Percentiles rank a stretch among this genome's conserved stretches.
Conservation (phyloP, 169 alveolate genomes). For the Prorocentrum cordatum region DNA sequence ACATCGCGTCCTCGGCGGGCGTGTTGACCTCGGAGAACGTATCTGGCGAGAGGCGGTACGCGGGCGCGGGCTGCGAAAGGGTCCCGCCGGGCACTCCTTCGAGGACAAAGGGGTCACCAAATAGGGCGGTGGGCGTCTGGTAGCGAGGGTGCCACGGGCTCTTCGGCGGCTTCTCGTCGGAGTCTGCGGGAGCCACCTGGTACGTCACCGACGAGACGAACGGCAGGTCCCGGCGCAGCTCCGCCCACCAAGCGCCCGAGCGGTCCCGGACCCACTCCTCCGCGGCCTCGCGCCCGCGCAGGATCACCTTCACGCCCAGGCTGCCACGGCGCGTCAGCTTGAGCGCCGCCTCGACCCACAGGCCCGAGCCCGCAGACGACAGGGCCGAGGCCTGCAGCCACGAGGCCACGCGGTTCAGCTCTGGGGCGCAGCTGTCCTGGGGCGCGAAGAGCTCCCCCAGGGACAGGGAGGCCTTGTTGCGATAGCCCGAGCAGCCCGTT, state of each 20-base stretch:
- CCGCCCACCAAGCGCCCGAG: neutral
- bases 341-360: neutral
- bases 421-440: neutral
- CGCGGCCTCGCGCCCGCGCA: neutral
- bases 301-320: neutral
- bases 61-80: neutral
- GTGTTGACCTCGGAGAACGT: neutral
- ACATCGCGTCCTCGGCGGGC: neutral
- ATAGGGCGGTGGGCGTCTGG: neutral
- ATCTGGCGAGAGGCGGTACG: neutral
- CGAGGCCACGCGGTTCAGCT: neutral
- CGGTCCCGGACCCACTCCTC: neutral
- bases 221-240: neutral
- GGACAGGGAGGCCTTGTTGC: neutral
- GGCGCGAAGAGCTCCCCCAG: neutral
- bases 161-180: slow-evolving; percentile 9
- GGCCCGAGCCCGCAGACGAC: neutral
- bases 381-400: neutral
- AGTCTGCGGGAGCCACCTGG: neutral
- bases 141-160: slow-evolving; percentile 7
- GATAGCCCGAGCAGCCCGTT: neutral
- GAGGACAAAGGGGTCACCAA: neutral
- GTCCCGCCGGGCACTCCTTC: neutral
- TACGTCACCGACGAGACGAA: neutral
- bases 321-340: neutral